Evolutionary conservation across 2,329 filamentous ascomycete species (phyloP).

Genomic region (Xylariaceae sp.): DNA sequence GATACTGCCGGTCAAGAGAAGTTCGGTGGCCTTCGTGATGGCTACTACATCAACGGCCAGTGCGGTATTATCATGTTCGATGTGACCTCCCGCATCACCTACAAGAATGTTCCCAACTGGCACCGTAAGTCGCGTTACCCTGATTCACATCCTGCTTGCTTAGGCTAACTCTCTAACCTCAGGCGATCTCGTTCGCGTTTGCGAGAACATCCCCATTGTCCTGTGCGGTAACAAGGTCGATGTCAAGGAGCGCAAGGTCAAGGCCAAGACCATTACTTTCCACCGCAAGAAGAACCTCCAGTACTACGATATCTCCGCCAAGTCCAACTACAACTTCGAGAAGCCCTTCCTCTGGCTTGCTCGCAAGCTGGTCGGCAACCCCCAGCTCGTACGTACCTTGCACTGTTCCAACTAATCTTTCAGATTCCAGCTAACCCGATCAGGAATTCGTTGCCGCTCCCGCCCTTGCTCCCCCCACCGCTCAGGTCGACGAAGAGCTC

Average conservation of each 20-base stretch:
- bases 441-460: constrained; percentile 96
- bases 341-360: constrained; percentile 99
- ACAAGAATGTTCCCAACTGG: constrained; percentile 99
- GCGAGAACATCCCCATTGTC: constrained; percentile 98
- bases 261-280: constrained; percentile 99
- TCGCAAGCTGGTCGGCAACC: constrained; percentile 95
- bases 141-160: constrained; percentile 1
- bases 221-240: constrained; percentile 99
- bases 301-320: constrained; percentile 99
- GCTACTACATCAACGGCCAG: constrained; percentile 99
- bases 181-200: constrained; percentile 98
- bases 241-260: constrained; percentile 99
- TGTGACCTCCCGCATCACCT: constrained; percentile 97
- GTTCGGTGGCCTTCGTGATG: constrained; percentile 98
- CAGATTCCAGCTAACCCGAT: constrained; percentile 26
- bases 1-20: constrained; percentile 99
- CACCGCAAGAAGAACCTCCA: constrained; percentile 99
- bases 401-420: background rate
- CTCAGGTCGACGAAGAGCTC: constrained; percentile 77
- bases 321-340: constrained; percentile 99
- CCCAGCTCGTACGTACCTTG: constrained; percentile 59
- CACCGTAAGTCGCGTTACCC: constrained; percentile 67
- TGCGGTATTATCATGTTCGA: constrained; percentile 99
- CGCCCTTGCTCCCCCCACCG: constrained; percentile 89
- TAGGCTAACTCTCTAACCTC: constrained; percentile 16